phyloP scores from a whole-genome alignment of 805 yeast genomes.

The Groenewaldozyma tartarivorans region DNA sequence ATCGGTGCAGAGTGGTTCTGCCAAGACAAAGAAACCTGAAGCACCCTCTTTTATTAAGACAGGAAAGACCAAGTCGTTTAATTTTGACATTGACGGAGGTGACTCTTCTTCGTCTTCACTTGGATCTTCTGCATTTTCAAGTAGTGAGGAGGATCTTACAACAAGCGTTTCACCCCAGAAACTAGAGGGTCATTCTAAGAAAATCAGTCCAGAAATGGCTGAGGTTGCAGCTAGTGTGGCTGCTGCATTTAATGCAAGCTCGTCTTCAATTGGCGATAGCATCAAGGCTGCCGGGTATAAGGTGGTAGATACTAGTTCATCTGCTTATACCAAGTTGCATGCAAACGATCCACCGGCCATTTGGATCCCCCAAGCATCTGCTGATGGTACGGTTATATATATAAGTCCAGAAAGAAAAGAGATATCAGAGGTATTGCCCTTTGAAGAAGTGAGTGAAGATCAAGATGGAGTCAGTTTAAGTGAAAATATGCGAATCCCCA shows the following conservation, averaged over 20 bases:
- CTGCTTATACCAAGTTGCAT: slow-evolving; percentile 3
- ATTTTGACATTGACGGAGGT: slow-evolving; percentile 6
- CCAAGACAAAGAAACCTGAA: background rate
- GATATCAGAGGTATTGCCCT: slow-evolving; percentile 14
- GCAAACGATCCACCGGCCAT: slow-evolving; percentile 12
- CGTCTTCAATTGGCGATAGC: slow-evolving; percentile 2
- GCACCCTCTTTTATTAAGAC: slow-evolving; percentile 5
- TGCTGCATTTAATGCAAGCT: slow-evolving; percentile 1
- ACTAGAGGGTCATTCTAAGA: too few species aligned
- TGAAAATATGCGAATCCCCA: too few species aligned
- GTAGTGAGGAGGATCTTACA: background rate
- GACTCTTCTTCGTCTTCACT: slow-evolving; percentile 3
- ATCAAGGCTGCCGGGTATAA: slow-evolving; percentile 2
- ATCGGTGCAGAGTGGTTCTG: too few species aligned
- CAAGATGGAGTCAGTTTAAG: too few species aligned
- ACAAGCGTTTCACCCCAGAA: background rate
- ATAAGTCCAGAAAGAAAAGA: slow-evolving; percentile 14
- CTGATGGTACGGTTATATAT: slow-evolving; percentile 16
- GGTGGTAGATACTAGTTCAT: slow-evolving; percentile 7
- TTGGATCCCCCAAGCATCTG: slow-evolving; percentile 29
- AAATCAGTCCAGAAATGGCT: too few species aligned
- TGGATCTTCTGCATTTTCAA: background rate
- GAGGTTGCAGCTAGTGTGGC: too few species aligned
- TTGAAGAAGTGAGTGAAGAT: too few species aligned
- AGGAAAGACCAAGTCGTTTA: slow-evolving; percentile 2